Evolutionary conservation across 805 yeast genomes (phyloP), one percentile per base, ranked within the genome.

Genomic region (Candida glaebosa): DNA sequence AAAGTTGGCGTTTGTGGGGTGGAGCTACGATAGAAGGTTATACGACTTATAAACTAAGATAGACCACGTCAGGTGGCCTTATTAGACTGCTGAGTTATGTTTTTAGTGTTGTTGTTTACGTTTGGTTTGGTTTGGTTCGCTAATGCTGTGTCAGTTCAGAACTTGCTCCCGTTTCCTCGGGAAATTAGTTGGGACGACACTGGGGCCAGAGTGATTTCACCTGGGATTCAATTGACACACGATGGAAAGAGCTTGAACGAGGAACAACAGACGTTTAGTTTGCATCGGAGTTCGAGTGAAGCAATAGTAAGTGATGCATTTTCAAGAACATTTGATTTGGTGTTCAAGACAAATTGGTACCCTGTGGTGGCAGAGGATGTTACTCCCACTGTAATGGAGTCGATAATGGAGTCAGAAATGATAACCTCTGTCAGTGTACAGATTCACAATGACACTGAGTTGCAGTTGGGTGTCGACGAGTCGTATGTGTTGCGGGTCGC

Each of bases 401-500:
- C 36, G 26, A n/a, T n/a, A n/a, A n/a, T n/a, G n/a, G 12, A 28
- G 12, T 28, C 16, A 12, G 16, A 28, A 5, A 16, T 12, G 12
- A 28, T 28, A 12, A 10, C 14, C 5, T 12, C 7, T 10, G 12
- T 40, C 18, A n/a, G 22, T 6, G 16, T 16, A n/a, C 26, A 39
- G 18, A 36, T 19, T 6, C 14, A 10, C 31, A 28, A 35, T 18
- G 43, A 45, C 14, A 57, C 59, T 9, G 60, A 50, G 35, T 54
- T 69, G 38, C 67, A 64, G 43, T 46, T 53, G 35, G 70, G 64
- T 4, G 69, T 65, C 20, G 59, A 67, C 45, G 73, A 68, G 47
- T 50, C 66, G 6, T 69, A 65, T 44, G 44, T 53, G 12, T 41
- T 69, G 37, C 31, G 37, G 3, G 48, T 60, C 3, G 40, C 20